phyloP scores from a whole-genome alignment of 1,139 yeast genomes.

The Yamadazyma oceani region DNA sequence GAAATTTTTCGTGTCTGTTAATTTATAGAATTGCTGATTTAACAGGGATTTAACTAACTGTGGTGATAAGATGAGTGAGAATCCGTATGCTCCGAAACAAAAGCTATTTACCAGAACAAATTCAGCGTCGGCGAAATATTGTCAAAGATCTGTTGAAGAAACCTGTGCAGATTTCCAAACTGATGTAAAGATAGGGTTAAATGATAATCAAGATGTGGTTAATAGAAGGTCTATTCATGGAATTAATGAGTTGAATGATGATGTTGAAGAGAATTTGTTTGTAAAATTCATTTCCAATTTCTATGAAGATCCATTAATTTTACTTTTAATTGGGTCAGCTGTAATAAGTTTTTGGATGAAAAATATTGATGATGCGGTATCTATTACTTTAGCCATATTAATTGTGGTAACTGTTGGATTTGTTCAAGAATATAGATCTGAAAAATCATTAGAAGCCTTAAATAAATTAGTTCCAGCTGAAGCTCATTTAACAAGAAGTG shows the following conservation, averaged over 20 bases:
- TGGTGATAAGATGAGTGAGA: conserved; percentile 38
- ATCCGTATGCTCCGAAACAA: conserved; percentile 28
- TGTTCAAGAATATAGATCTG: conserved; percentile 93
- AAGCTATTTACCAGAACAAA: conserved; percentile 16
- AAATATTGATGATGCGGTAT: conserved; percentile 87
- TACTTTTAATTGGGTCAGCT: conserved; percentile 86
- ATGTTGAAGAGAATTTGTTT: conserved; percentile 72
- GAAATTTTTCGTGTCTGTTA: too few species aligned
- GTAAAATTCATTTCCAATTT: conserved; percentile 75
- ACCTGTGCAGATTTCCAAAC: conserved; percentile 64
- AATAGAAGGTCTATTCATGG: conserved; percentile 78
- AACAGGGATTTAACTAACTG: too few species aligned
- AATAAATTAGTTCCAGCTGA: conserved; percentile 91
- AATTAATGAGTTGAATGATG: conserved; percentile 64
- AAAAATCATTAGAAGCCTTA: conserved; percentile 87
- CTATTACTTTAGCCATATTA: conserved; percentile 82
- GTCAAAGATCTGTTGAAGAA: conserved; percentile 60
- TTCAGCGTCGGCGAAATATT: conserved; percentile 53
- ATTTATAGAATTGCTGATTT: too few species aligned
- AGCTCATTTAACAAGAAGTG: conserved; percentile 83
- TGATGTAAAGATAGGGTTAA: conserved; percentile 56
- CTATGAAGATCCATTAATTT: conserved; percentile 84
- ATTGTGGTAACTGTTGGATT: conserved; percentile 95
- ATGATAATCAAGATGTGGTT: conserved; percentile 65
- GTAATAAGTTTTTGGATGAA: conserved; percentile 84